Conservation (phyloP, 1,284 basidiomycete genomes). For the Sporisorium sorghi region DNA sequence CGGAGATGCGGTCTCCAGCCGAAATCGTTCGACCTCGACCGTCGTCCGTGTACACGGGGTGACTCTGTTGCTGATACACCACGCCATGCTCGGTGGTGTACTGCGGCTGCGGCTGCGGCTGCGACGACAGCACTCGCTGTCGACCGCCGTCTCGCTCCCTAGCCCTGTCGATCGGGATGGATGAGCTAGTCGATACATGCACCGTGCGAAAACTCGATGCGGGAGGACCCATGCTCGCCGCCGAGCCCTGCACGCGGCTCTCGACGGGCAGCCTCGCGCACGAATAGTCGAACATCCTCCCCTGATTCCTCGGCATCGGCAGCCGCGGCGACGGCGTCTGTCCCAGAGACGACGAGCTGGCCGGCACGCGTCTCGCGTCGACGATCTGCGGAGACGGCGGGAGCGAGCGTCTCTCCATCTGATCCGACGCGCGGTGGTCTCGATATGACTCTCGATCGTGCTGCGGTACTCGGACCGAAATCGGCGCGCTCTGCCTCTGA, state of each 20-base stretch:
- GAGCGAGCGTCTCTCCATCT: background rate
- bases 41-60: background rate
- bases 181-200: background rate
- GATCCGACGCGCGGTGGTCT: background rate
- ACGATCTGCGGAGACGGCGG: background rate
- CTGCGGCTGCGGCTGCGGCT: background rate
- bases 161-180: background rate
- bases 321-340: constrained; percentile 3
- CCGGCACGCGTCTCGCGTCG: background rate
- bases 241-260: background rate
- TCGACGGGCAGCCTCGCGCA: constrained; percentile 13
- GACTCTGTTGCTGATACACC: constrained; percentile 2
- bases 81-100: constrained; percentile 2
- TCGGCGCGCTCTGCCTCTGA: background rate
- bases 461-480: background rate
- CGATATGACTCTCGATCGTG: background rate
- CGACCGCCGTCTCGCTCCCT: background rate
- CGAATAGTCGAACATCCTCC: constrained; percentile 24
- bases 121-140: background rate
- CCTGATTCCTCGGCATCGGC: background rate
- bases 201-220: background rate
- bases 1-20: background rate
- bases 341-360: background rate
- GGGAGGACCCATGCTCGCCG: constrained; percentile 5
- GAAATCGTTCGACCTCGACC: background rate